These are phyloP conservation scores for Termitomyces sp. DNA, from an alignment of 1,284 basidiomycete species.

Conservation along the genomic window DNA sequence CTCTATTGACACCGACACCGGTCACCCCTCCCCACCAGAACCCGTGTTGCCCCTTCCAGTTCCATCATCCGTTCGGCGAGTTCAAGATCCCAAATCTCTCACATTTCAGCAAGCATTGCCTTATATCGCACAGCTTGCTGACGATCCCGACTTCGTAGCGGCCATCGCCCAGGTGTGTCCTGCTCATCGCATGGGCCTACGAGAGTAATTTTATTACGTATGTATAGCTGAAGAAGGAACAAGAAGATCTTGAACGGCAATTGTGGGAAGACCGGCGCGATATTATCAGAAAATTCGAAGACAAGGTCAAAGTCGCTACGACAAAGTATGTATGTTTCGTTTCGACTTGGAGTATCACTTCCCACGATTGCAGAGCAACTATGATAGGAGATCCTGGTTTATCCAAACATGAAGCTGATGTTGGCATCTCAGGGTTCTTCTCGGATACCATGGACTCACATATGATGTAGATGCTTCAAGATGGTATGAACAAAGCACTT, in stretches of 20 bases:
- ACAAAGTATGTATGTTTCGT: conserved; percentile 58
- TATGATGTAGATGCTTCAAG: conserved; percentile 48
- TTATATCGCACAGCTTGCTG: conserved; percentile 44
- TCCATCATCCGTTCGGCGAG: conserved; percentile 4
- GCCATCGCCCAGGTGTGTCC: conserved; percentile 44
- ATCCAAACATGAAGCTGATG: conserved; percentile 67
- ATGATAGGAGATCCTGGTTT: conserved; percentile 55
- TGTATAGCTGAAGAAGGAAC: conserved; percentile 53
- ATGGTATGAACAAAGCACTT: conserved; percentile 59
- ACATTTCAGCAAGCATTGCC: conserved; percentile 66
- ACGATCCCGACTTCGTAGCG: conserved; percentile 45
- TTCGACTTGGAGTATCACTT: neutral
- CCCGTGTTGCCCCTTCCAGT: conserved; percentile 11
- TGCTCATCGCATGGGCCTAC: neutral
- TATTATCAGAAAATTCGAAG: conserved; percentile 59
- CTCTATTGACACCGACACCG: neutral
- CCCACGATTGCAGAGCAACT: conserved; percentile 39
- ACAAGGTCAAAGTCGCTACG: conserved; percentile 59
- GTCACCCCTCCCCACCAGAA: neutral
- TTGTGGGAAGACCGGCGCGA: conserved; percentile 59
- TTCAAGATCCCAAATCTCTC: conserved; percentile 38
- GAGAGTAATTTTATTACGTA: conserved; percentile 10
- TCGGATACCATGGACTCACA: neutral
- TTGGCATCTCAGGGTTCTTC: conserved; percentile 22
- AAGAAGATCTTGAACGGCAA: conserved; percentile 58